Evolutionary conservation across 208 protist species (phyloP).

Genomic region (Trypanosoma melophagium): DNA sequence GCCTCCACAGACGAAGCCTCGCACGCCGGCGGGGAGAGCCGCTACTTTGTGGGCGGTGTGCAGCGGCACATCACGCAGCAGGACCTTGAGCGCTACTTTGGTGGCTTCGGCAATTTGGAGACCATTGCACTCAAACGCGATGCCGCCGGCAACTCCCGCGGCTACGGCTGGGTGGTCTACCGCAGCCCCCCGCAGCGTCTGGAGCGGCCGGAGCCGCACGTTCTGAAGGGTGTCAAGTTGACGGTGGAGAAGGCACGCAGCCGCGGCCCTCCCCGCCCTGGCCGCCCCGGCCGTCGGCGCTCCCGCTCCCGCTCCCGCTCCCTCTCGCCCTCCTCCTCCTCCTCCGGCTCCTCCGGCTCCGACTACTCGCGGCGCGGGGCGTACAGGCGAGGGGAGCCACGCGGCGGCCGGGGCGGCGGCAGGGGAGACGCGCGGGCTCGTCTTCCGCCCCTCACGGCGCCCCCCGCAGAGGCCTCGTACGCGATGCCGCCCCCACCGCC

Average conservation of each 20-base stretch:
- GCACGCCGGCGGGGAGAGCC: background rate
- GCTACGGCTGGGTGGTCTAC: slow-evolving; percentile 65
- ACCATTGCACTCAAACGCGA: slow-evolving; percentile 37
- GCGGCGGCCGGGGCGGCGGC: background rate
- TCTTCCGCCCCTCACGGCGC: slow-evolving; percentile 14
- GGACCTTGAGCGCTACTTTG: slow-evolving; percentile 50
- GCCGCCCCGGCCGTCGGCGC: slow-evolving; percentile 5
- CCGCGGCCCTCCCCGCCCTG: background rate
- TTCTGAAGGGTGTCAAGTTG: slow-evolving; percentile 21
- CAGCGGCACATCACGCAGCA: slow-evolving; percentile 37
- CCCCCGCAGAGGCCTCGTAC: background rate
- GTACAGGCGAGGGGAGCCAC: no score
- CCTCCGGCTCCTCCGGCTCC: background rate
- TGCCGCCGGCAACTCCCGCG: slow-evolving; percentile 45
- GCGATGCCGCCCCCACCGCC: background rate
- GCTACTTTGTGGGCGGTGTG: slow-evolving; percentile 63
- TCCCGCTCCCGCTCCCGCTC: slow-evolving; percentile 13
- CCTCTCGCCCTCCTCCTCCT: slow-evolving; percentile 12
- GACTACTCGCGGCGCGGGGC: background rate
- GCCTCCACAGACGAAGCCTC: background rate
- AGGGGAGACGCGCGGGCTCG: slow-evolving; percentile 6
- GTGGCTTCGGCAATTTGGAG: slow-evolving; percentile 32
- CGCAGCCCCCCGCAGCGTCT: background rate
- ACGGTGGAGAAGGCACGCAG: slow-evolving; percentile 26
- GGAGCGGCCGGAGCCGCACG: slow-evolving; percentile 13